Evolutionary conservation across 768 basidiomycete genomes (phyloP).

Genomic region (Tylopilus intermedius): DNA sequence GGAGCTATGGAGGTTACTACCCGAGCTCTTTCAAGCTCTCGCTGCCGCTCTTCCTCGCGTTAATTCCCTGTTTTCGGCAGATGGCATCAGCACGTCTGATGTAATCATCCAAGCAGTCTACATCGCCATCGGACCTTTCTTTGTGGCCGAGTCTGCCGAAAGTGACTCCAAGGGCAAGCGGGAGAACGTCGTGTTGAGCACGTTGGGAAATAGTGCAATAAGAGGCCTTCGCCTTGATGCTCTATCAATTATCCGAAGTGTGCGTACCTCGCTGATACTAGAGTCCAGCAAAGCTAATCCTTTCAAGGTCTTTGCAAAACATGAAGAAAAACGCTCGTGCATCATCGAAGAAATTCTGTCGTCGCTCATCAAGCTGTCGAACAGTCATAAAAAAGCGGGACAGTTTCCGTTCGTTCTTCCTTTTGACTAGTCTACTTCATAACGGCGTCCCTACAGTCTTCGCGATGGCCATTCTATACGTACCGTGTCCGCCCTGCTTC

Average conservation of each 20-base stretch:
- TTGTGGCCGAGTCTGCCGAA: constrained; percentile 70
- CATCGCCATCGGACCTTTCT: constrained; percentile 91
- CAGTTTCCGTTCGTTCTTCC: constrained; percentile 66
- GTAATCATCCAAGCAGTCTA: constrained; percentile 87
- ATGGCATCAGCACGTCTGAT: constrained; percentile 73
- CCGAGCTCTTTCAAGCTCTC: constrained; percentile 70
- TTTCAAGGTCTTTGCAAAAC: constrained; percentile 80
- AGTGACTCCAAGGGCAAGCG: constrained; percentile 54
- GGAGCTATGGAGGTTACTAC: constrained; percentile 45
- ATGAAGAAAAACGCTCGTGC: constrained; percentile 89
- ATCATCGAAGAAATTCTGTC: constrained; percentile 96
- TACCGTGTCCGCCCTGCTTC: constrained; percentile 85
- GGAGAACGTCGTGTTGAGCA: constrained; percentile 51
- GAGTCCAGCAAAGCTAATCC: constrained; percentile 1
- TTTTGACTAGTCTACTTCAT: not conserved
- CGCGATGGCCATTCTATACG: constrained; percentile 89
- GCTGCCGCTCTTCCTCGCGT: constrained; percentile 71
- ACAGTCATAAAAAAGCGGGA: constrained; percentile 84
- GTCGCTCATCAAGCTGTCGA: constrained; percentile 84
- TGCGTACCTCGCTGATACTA: constrained; percentile 36
- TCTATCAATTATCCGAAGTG: constrained; percentile 77
- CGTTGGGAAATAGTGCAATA: constrained; percentile 75
- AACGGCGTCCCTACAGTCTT: constrained; percentile 45
- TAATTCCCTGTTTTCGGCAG: constrained; percentile 66
- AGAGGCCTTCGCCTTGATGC: constrained; percentile 78